phyloP scores from a whole-genome alignment of 2,329 filamentous ascomycete genomes.

The Laburnicola sp. region DNA sequence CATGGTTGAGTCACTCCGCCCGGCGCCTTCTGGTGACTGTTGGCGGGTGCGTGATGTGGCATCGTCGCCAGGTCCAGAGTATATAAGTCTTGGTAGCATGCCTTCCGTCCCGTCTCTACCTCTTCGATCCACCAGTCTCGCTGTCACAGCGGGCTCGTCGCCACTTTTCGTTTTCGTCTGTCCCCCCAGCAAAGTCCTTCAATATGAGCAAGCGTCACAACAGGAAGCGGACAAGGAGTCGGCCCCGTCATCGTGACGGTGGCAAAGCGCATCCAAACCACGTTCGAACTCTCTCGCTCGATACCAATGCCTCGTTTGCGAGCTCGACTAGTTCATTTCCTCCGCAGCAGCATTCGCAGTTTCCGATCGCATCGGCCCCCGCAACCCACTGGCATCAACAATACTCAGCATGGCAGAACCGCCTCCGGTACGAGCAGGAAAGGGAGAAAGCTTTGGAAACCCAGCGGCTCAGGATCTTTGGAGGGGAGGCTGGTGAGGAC shows the following conservation, averaged over 20 bases:
- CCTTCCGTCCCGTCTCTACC: constrained; percentile 14
- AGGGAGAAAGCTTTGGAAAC: constrained; percentile 36
- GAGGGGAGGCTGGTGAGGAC: constrained; percentile 49
- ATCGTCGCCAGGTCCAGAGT: constrained; percentile 19
- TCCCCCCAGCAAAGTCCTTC: constrained; percentile 4
- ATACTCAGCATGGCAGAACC: constrained; percentile 44
- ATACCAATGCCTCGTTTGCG: constrained; percentile 32
- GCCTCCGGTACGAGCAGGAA: constrained; percentile 34
- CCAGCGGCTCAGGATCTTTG: constrained; percentile 49
- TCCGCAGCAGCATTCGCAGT: constrained; percentile 11
- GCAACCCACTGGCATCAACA: constrained; percentile 43
- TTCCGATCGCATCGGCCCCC: constrained; percentile 22
- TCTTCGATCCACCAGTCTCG: constrained; percentile 31
- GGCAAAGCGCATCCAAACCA: constrained; percentile 32
- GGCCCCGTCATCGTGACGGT: constrained; percentile 45
- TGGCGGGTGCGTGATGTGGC: constrained; percentile 23
- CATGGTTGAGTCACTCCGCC: constrained; percentile 43
- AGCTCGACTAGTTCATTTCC: constrained; percentile 29
- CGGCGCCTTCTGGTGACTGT: constrained; percentile 25
- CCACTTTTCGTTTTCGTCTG: constrained; percentile 9
- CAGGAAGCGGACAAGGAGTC: constrained; percentile 49
- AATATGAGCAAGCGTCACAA: constrained; percentile 51
- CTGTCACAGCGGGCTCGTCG: constrained; percentile 33
- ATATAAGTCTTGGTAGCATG: constrained; percentile 32
- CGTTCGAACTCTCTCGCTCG: constrained; percentile 35